A percentile compares a stretch with the other conserved stretches of the same genome.
These are phyloP conservation scores for Metarhizium humberi DNA, from an alignment of 2,329 filamentous ascomycete genomes.

Conservation along the genomic window DNA sequence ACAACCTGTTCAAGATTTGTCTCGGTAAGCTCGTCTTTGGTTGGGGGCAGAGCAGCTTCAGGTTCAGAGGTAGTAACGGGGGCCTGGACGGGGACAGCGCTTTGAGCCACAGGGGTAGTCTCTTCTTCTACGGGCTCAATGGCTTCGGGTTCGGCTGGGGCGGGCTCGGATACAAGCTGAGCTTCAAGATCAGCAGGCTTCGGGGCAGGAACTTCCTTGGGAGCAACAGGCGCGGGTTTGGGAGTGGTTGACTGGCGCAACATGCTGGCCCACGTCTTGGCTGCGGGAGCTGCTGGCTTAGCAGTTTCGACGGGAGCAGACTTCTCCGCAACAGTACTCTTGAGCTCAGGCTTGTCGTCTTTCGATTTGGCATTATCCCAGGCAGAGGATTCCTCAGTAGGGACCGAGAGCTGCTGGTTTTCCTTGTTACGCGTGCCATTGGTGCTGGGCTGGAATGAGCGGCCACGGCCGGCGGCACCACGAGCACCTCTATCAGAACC, in stretches of 20 bases:
- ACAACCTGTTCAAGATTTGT: slow-evolving; percentile 86
- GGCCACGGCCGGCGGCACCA: slow-evolving; percentile 46
- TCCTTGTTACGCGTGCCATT: slow-evolving; percentile 55
- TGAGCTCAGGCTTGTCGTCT: slow-evolving; percentile 23
- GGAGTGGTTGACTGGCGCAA: slow-evolving; percentile 50
- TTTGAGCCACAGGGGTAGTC: slow-evolving; percentile 23
- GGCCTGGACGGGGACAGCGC: slow-evolving; percentile 15
- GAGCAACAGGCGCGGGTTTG: slow-evolving; percentile 36
- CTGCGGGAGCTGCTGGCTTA: slow-evolving; percentile 28
- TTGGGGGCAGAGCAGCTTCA: slow-evolving; percentile 52
- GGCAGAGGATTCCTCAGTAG: slow-evolving; percentile 57
- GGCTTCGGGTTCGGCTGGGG: slow-evolving; percentile 25
- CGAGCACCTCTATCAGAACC: slow-evolving; percentile 54
- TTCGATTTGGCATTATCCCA: slow-evolving; percentile 35
- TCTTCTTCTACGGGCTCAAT: slow-evolving; percentile 26
- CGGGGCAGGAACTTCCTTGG: slow-evolving; percentile 18
- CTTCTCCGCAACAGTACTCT: slow-evolving; percentile 21
- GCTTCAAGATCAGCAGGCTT: slow-evolving; percentile 28
- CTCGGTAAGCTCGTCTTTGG: slow-evolving; percentile 78
- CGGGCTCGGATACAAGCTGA: slow-evolving; percentile 28
- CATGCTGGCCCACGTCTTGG: slow-evolving; percentile 69
- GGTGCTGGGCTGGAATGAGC: slow-evolving; percentile 45
- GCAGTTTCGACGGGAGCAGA: slow-evolving; percentile 26
- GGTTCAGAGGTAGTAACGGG: slow-evolving; percentile 31
- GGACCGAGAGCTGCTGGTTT: slow-evolving; percentile 48